These are phyloP conservation scores for Ophiocordyceps australis DNA, from an alignment of 2,329 filamentous ascomycete genomes.

Conservation along the genomic window DNA sequence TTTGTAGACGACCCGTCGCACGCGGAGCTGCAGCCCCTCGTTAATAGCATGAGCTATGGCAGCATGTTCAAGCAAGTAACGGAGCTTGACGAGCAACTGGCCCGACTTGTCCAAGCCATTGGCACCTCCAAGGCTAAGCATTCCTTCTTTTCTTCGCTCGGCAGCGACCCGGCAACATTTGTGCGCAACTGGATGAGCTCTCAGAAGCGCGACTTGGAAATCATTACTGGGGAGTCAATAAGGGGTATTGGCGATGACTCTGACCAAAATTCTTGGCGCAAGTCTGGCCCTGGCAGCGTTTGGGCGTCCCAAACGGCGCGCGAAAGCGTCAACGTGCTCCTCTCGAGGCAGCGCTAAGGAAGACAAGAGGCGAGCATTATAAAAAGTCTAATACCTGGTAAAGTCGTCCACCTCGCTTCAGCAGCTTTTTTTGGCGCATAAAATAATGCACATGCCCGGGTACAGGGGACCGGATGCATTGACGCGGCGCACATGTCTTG, in stretches of 20 bases:
- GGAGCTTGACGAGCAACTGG: constrained; percentile 68
- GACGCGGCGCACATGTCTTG: no score
- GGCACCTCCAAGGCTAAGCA: constrained; percentile 78
- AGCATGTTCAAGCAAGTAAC: constrained; percentile 60
- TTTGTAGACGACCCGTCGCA: constrained; percentile 69
- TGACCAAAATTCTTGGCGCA: constrained; percentile 50
- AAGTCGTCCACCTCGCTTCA: no score
- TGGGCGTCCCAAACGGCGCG: constrained; percentile 39
- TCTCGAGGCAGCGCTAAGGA: constrained; percentile 34
- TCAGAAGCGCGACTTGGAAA: constrained; percentile 78
- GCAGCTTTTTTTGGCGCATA: no score
- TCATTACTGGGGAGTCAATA: constrained; percentile 67
- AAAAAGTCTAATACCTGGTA: no score
- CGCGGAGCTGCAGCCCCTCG: constrained; percentile 43
- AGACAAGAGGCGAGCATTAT: no score
- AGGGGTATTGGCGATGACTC: constrained; percentile 39
- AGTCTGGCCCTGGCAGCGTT: constrained; percentile 32
- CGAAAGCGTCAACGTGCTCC: constrained; percentile 44
- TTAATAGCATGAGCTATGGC: constrained; percentile 52
- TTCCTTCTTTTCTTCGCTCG: constrained; percentile 64
- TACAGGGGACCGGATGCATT: no score
- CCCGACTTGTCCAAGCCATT: constrained; percentile 66
- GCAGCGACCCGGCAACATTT: constrained; percentile 69
- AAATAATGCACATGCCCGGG: no score
- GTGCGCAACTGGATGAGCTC: constrained; percentile 76